Percentiles rank a stretch among this genome's conserved stretches.
phyloP scores from a whole-genome alignment of 2,329 filamentous ascomycete species.

The Escovopsis weberi region DNA sequence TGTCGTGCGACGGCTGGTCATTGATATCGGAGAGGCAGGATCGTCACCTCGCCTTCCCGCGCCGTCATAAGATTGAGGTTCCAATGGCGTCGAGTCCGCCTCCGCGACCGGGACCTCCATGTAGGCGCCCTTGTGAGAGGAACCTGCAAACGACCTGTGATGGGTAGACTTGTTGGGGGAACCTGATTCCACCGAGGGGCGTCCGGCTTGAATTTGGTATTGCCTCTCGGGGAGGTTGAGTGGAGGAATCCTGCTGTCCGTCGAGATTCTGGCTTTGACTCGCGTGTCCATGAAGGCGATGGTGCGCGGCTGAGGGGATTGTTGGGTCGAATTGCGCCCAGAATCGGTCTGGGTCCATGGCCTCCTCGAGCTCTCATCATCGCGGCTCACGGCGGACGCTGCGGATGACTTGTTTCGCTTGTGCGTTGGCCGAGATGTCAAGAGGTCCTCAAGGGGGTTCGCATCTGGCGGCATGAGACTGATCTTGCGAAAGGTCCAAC shows the following conservation, averaged over 20 bases:
- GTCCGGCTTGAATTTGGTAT: slow-evolving; percentile 33
- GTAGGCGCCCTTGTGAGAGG: slow-evolving; percentile 30
- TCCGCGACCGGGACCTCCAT: slow-evolving; percentile 34
- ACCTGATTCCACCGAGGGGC: slow-evolving; percentile 28
- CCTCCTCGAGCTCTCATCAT: slow-evolving; percentile 41
- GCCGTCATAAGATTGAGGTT: slow-evolving; percentile 10
- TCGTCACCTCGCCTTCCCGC: slow-evolving; percentile 25
- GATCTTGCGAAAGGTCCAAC: slow-evolving; percentile 70
- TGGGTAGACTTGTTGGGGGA: slow-evolving; percentile 25
- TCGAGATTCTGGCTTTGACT: slow-evolving; percentile 43
- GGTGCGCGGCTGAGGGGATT: slow-evolving; percentile 33
- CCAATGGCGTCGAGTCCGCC: slow-evolving; percentile 12
- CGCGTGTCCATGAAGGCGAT: slow-evolving; percentile 75
- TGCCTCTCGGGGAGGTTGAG: slow-evolving; percentile 40
- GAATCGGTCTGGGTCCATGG: slow-evolving; percentile 27
- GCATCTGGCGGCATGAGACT: slow-evolving; percentile 74
- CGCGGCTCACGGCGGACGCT: slow-evolving; percentile 30
- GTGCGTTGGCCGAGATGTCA: slow-evolving; percentile 58
- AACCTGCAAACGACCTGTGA: slow-evolving; percentile 27
- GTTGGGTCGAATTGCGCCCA: slow-evolving; percentile 28
- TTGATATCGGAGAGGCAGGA: slow-evolving; percentile 32
- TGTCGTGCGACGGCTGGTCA: slow-evolving; percentile 38
- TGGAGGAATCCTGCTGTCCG: slow-evolving; percentile 38
- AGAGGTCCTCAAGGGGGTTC: slow-evolving; percentile 80
- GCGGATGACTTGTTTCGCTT: slow-evolving; percentile 55